These are phyloP conservation scores for Penicillium aurantiogriseum DNA, from an alignment of 2,329 filamentous ascomycete species.

Conservation along the genomic window DNA sequence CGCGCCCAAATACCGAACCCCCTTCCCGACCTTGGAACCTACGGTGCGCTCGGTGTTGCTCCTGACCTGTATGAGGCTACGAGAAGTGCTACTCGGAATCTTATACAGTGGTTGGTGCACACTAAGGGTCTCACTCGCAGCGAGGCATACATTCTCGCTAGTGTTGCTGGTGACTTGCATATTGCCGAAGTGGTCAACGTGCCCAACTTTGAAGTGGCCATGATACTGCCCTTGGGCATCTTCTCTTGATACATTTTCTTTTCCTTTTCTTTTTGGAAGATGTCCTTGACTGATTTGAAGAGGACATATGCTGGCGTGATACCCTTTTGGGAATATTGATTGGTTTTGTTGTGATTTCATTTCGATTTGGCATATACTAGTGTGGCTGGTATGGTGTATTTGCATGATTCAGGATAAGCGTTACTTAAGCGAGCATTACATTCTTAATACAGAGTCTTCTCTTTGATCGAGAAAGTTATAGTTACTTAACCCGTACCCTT, in stretches of 20 bases:
- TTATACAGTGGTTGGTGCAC: conserved; percentile 51
- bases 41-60: conserved; percentile 51
- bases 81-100: conserved; percentile 48
- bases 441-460: background rate
- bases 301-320: conserved; percentile 15
- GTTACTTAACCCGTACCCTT: background rate
- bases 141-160: conserved; percentile 55
- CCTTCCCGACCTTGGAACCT: conserved; percentile 41
- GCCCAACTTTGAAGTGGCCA: conserved; percentile 54
- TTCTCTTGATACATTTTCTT: conserved; percentile 49
- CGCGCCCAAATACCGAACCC: conserved; percentile 23
- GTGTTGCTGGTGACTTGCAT: conserved; percentile 51
- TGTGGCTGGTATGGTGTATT: conserved; percentile 3
- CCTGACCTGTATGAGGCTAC: conserved; percentile 50
- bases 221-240: conserved; percentile 50
- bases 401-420: conserved; percentile 11
- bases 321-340: conserved; percentile 12
- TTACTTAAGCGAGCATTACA: conserved; percentile 6
- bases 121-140: conserved; percentile 47
- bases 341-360: conserved; percentile 5
- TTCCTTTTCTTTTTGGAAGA: background rate
- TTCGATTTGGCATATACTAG: conserved; percentile 11
- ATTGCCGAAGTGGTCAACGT: conserved; percentile 56
- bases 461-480: background rate
- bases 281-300: background rate